Conservation (phyloP, 225 moss, liverwort and hornwort genomes). For the Marchantia paleacea region DNA sequence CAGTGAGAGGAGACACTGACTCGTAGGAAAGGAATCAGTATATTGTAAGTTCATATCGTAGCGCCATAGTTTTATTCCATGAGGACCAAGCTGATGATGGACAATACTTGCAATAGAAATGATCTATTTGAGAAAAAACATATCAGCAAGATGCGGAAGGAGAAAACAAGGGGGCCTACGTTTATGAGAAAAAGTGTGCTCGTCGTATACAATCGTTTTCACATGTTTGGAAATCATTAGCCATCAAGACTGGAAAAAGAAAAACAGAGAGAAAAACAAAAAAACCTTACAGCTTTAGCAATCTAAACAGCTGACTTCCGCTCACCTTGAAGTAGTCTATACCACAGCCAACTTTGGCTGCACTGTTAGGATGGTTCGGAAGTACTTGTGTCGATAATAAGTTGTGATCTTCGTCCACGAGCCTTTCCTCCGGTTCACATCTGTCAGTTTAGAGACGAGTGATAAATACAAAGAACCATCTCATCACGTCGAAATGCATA, state of each 20-base stretch:
- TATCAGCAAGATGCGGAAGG: not conserved
- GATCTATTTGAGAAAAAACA: not conserved
- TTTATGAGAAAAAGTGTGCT: no score
- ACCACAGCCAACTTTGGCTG: slow-evolving; percentile 66
- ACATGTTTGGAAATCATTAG: no score
- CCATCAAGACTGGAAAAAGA: not conserved
- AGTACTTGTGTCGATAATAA: slow-evolving; percentile 44
- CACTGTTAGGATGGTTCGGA: slow-evolving; percentile 56
- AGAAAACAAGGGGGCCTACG: not conserved
- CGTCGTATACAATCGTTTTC: no score
- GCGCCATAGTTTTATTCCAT: no score
- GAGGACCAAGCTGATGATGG: no score
- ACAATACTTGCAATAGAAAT: no score
- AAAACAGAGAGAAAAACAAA: not conserved
- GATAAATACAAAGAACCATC: not conserved
- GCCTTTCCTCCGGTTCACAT: slow-evolving; percentile 23
- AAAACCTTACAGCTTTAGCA: not conserved
- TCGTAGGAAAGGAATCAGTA: not conserved
- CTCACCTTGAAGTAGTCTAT: slow-evolving; percentile 66
- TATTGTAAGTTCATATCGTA: not conserved
- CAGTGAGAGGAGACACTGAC: not conserved
- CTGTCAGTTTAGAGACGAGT: not conserved
- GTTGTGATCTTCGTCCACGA: slow-evolving; percentile 21
- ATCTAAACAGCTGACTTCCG: no score
- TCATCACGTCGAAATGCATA: not conserved